Percentiles rank a stretch among this genome's conserved stretches.
phyloP scores from a whole-genome alignment of 306 rosid genomes.

The Rosa lucieae region DNA sequence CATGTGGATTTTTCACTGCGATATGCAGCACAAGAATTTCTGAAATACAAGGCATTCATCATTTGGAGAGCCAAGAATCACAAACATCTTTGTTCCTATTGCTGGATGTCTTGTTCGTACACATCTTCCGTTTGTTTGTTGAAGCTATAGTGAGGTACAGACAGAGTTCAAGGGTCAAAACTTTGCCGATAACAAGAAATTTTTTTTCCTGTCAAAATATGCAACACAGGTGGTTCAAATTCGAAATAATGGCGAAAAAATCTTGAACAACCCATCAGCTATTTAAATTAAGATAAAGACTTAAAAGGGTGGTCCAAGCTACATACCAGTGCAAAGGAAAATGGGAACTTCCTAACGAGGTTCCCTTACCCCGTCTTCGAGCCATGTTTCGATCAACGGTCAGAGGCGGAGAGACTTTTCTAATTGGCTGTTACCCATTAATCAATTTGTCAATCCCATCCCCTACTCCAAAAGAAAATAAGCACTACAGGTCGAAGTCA shows the following conservation, averaged over 20 bases:
- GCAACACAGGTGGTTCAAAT: not conserved
- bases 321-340: not conserved
- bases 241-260: not conserved
- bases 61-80: not conserved
- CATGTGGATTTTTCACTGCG: not conserved
- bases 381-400: not conserved
- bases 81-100: not conserved
- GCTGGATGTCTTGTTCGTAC: not conserved
- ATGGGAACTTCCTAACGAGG: not conserved
- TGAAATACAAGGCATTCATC: not conserved
- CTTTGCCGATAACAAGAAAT: not conserved
- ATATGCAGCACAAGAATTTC: too few species aligned
- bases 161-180: not conserved
- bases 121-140: not conserved
- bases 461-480: too few species aligned
- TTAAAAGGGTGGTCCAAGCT: not conserved
- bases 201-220: slow-evolving; percentile 23
- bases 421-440: too few species aligned
- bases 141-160: not conserved
- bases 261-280: not conserved
- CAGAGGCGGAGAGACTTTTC: not conserved
- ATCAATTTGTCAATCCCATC: too few species aligned
- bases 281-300: not conserved
- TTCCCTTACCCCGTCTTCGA: not conserved
- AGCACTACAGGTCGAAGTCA: not conserved